Conservation (phyloP, 257 asterid genomes). For the Nicotiana otophora region DNA sequence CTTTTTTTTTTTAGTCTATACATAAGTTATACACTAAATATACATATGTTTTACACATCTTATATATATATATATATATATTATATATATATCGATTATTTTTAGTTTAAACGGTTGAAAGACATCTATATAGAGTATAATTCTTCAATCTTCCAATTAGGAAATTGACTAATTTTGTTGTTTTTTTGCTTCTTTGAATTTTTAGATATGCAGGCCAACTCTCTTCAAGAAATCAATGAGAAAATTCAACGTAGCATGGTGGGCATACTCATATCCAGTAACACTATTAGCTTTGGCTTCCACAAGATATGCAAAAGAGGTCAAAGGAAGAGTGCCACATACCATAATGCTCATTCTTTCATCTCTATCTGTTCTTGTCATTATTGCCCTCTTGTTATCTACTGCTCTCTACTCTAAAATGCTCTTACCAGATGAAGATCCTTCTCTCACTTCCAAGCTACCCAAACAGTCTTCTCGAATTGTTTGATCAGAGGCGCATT, state of each 20-base stretch:
- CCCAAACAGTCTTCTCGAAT: constrained; percentile 9
- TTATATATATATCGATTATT: no score
- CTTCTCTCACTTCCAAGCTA: constrained; percentile 12
- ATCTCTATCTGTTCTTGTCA: constrained; percentile 33
- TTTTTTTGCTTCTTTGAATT: not conserved
- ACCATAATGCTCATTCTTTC: constrained; percentile 31
- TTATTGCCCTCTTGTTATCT: constrained; percentile 29
- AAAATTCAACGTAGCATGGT: constrained; percentile 55
- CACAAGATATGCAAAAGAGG: constrained; percentile 44
- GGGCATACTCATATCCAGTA: constrained; percentile 65
- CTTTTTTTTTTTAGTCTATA: no score
- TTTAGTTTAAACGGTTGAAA: no score
- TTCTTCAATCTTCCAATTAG: no score
- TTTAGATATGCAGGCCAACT: constrained; percentile 53
- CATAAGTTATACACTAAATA: no score
- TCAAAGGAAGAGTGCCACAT: constrained; percentile 37
- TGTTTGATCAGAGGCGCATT: not conserved
- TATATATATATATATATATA: no score
- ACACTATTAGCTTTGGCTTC: constrained; percentile 50
- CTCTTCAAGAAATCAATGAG: constrained; percentile 63
- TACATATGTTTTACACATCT: no score
- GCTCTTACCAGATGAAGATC: constrained; percentile 35
- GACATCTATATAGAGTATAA: no score
- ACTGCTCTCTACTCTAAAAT: constrained; percentile 32
- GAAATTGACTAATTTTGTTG: no score